Conservation (phyloP, 2,329 filamentous ascomycete genomes). For the Cytospora mali region DNA sequence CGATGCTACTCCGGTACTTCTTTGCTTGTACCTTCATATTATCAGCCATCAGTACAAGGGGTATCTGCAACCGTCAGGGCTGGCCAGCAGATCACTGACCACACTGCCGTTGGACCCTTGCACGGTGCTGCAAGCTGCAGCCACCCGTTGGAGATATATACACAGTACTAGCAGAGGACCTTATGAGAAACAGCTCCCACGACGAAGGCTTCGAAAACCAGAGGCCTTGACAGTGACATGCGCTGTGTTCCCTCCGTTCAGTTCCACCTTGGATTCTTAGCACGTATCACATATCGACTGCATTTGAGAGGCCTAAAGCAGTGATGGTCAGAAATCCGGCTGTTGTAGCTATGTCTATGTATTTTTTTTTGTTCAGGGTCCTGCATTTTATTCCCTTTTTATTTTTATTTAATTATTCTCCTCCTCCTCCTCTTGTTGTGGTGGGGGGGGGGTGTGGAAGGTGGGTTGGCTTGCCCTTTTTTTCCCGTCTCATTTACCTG, state of each 20-base stretch:
- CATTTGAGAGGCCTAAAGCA: slow-evolving; percentile 4
- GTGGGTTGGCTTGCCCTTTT: neutral
- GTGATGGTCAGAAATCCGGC: slow-evolving; percentile 14
- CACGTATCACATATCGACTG: slow-evolving; percentile 16
- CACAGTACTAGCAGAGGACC: slow-evolving; percentile 2
- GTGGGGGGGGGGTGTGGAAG: neutral
- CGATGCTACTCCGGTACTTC: neutral
- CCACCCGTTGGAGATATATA: slow-evolving; percentile 17
- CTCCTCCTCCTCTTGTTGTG: no score
- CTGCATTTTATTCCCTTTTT: slow-evolving; percentile 3
- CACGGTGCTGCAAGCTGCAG: slow-evolving; percentile 22
- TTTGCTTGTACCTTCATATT: slow-evolving; percentile 9
- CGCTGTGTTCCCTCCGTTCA: slow-evolving; percentile 21
- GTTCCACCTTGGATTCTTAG: neutral
- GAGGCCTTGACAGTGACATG: slow-evolving; percentile 13
- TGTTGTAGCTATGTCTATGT: slow-evolving; percentile 14
- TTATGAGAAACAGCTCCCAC: slow-evolving; percentile 3
- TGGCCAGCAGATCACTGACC: slow-evolving; percentile 8
- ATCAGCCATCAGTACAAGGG: neutral
- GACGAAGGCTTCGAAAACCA: slow-evolving; percentile 16
- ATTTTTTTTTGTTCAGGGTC: slow-evolving; percentile 6
- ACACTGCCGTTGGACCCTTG: slow-evolving; percentile 11
- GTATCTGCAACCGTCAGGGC: slow-evolving; percentile 14
- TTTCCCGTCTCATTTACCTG: neutral
- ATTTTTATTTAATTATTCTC: no score